Conservation (phyloP, 78 protist species). For the Polysphondylium violaceum region DNA sequence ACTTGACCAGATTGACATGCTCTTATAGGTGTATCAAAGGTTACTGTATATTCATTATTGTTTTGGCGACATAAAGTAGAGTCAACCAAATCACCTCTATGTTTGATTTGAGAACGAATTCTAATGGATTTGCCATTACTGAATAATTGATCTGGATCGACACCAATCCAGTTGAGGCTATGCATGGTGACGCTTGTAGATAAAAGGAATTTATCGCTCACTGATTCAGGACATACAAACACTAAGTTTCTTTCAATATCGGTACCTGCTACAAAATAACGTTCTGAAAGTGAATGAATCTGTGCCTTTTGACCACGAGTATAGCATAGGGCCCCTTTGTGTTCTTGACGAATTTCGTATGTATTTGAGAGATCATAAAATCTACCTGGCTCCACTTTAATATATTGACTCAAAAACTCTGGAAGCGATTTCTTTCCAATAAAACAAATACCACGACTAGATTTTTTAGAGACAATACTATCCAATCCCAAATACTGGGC, state of each 20-base stretch:
- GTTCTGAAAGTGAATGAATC: slow-evolving; percentile 10
- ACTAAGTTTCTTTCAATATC: slow-evolving; percentile 37
- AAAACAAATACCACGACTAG: slow-evolving; percentile 90
- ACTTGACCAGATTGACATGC: slow-evolving; percentile 45
- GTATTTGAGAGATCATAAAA: slow-evolving; percentile 4
- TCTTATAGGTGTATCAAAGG: not conserved
- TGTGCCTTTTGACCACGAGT: slow-evolving; percentile 74
- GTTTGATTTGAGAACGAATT: slow-evolving; percentile 34
- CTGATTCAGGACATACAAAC: slow-evolving; percentile 67
- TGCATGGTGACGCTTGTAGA: not conserved
- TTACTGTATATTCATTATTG: not conserved
- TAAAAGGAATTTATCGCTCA: not conserved
- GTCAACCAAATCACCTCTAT: slow-evolving; percentile 15
- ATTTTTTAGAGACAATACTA: slow-evolving; percentile 15
- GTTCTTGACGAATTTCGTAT: not conserved
- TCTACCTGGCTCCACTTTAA: slow-evolving; percentile 28
- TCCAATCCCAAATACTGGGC: slow-evolving; percentile 52
- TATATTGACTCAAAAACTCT: slow-evolving; percentile 74
- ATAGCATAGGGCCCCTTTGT: slow-evolving; percentile 59
- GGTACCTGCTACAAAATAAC: not conserved
- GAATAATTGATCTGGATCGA: not conserved
- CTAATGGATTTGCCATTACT: no score
- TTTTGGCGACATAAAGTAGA: not conserved
- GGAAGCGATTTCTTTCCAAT: slow-evolving; percentile 85
- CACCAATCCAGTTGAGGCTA: slow-evolving; percentile 48